Conservation (phyloP, 2,329 filamentous ascomycete genomes). For the Fusarium palustre region DNA sequence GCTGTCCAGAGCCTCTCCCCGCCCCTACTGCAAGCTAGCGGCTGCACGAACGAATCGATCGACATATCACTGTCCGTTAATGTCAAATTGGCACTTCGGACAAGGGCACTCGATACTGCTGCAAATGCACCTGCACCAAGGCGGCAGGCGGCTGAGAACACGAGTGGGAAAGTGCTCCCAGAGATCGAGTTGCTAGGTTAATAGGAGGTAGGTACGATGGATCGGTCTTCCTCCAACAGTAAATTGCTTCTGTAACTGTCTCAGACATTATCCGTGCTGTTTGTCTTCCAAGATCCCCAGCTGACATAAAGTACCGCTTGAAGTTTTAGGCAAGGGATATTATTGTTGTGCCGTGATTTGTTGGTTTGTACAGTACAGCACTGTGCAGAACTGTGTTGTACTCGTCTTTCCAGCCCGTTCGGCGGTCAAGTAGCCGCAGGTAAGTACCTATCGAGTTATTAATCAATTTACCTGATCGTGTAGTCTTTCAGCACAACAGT, state of each 20-base stretch:
- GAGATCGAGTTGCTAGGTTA: neutral
- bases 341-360: neutral
- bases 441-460: no score
- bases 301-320: neutral
- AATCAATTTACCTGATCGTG: constrained; percentile 1
- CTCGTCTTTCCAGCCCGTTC: constrained; percentile 1
- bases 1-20: constrained; percentile 16
- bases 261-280: neutral
- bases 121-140: neutral
- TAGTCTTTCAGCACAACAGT: constrained; percentile 8
- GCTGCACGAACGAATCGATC: constrained; percentile 46
- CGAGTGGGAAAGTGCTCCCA: neutral
- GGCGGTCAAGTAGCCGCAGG: constrained; percentile 18
- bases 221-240: neutral
- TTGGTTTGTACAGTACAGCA: neutral
- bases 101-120: constrained; percentile 4
- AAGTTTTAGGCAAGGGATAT: constrained; percentile 1
- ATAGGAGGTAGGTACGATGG: neutral
- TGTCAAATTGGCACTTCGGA: constrained; percentile 19
- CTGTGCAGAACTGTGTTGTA: neutral
- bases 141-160: constrained; percentile 8
- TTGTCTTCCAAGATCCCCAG: neutral
- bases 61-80: constrained; percentile 36
- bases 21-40: constrained; percentile 32
- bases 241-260: neutral